A percentile compares a stretch with the other conserved stretches of the same genome.
These are phyloP conservation scores for Porphyrellus cyaneotinctus DNA, from an alignment of 768 basidiomycete species.

Conservation along the genomic window DNA sequence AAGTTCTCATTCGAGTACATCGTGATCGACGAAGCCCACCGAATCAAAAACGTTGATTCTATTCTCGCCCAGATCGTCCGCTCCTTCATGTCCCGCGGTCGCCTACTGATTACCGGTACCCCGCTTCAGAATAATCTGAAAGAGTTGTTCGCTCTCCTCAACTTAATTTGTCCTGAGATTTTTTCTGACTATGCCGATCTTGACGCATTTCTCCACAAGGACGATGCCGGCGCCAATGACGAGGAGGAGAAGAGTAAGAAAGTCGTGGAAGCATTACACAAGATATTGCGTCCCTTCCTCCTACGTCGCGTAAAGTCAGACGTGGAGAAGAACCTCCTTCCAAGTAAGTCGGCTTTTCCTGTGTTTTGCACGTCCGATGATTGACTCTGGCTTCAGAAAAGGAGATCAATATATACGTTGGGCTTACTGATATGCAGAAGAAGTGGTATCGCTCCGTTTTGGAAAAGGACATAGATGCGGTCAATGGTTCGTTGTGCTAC, in stretches of 20 bases:
- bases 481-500: conserved; percentile 62
- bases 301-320: conserved; percentile 92
- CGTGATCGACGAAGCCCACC: conserved; percentile 96
- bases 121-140: conserved; percentile 96
- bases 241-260: conserved; percentile 87
- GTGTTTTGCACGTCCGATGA: background rate
- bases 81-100: conserved; percentile 80
- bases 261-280: conserved; percentile 95
- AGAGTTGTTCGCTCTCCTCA: conserved; percentile 87
- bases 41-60: conserved; percentile 98
- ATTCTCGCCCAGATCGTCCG: conserved; percentile 94
- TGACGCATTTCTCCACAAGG: conserved; percentile 92
- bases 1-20: conserved; percentile 98
- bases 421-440: conserved; percentile 94
- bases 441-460: conserved; percentile 97
- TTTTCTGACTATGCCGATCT: conserved; percentile 89
- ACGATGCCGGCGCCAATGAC: conserved; percentile 57
- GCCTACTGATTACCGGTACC: conserved; percentile 94
- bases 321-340: conserved; percentile 92
- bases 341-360: conserved; percentile 56
- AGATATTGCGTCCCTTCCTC: conserved; percentile 93
- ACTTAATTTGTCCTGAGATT: conserved; percentile 96
- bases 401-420: conserved; percentile 98
- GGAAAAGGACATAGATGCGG: conserved; percentile 98
- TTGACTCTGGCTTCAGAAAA: conserved; percentile 56